Percentiles rank a stretch among this genome's conserved stretches.
Evolutionary conservation across 768 basidiomycete species (phyloP).

Genomic region (Agrocybe chaxingu): DNA sequence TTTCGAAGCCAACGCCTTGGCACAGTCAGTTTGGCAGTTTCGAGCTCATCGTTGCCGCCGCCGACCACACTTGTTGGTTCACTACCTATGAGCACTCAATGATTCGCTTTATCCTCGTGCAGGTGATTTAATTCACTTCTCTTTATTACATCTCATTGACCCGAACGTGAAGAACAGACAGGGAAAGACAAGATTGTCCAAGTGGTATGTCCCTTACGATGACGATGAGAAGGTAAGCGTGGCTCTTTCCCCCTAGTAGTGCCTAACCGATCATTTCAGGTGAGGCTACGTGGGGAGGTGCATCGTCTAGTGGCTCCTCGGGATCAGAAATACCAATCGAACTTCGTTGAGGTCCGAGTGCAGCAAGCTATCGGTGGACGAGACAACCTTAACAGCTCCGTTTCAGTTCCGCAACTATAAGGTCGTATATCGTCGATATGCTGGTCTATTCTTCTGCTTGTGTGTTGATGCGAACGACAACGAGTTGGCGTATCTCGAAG

Average conservation of each 20-base stretch:
- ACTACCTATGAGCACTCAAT: conserved; percentile 39
- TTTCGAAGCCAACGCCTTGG: neutral
- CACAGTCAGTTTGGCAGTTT: no score
- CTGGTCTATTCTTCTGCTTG: conserved; percentile 96
- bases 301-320: conserved; percentile 93
- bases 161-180: conserved; percentile 78
- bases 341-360: conserved; percentile 88
- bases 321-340: conserved; percentile 98
- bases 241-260: neutral
- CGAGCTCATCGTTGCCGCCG: neutral
- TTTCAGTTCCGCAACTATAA: conserved; percentile 95
- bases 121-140: conserved; percentile 44
- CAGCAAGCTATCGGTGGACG: conserved; percentile 4
- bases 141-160: neutral
- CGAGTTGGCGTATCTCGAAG: conserved; percentile 94
- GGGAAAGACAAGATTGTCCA: conserved; percentile 94
- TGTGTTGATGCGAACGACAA: conserved; percentile 99
- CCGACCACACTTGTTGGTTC: neutral
- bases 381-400: neutral
- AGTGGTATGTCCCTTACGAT: conserved; percentile 99
- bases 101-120: conserved; percentile 98
- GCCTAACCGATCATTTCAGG: conserved; percentile 40
- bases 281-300: conserved; percentile 92
- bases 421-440: conserved; percentile 94
- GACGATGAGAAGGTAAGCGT: conserved; percentile 91